These are phyloP conservation scores for Termitomyces sp. DNA, from an alignment of 1,284 basidiomycete genomes.

Conservation along the genomic window DNA sequence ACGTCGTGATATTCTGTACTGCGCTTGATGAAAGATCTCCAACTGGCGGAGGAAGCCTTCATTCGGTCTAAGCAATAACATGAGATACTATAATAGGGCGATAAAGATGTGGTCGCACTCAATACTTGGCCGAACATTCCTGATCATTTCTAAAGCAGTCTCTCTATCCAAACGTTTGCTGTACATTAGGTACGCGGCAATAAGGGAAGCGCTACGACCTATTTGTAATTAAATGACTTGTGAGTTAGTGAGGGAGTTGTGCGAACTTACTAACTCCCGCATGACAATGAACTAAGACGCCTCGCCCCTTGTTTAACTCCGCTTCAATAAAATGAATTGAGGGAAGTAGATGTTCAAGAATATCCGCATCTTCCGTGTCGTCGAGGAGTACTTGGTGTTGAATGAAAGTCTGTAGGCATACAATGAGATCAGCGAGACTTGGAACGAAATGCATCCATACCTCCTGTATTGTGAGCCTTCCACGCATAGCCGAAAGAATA, in stretches of 20 bases:
- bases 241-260: background rate
- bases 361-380: constrained; percentile 66
- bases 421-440: constrained; percentile 3
- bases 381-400: constrained; percentile 69
- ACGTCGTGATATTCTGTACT: constrained; percentile 61
- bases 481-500: constrained; percentile 68
- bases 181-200: constrained; percentile 83
- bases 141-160: constrained; percentile 66
- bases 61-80: constrained; percentile 56
- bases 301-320: constrained; percentile 67
- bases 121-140: constrained; percentile 56
- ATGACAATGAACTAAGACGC: constrained; percentile 83
- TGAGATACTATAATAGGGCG: background rate
- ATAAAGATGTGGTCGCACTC: constrained; percentile 40
- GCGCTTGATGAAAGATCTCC: constrained; percentile 69
- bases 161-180: constrained; percentile 56
- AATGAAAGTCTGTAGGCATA: constrained; percentile 53
- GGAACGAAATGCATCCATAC: constrained; percentile 30
- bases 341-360: constrained; percentile 71
- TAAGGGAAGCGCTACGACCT: constrained; percentile 80
- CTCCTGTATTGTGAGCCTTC: constrained; percentile 58
- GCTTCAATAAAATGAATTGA: constrained; percentile 77
- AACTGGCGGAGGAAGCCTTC: constrained; percentile 75
- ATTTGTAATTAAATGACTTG: background rate
- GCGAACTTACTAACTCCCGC: constrained; percentile 74